Base-by-base conservation (phyloP, 2,329 filamentous ascomycete species). In the Fusarium nygamai region DNA sequence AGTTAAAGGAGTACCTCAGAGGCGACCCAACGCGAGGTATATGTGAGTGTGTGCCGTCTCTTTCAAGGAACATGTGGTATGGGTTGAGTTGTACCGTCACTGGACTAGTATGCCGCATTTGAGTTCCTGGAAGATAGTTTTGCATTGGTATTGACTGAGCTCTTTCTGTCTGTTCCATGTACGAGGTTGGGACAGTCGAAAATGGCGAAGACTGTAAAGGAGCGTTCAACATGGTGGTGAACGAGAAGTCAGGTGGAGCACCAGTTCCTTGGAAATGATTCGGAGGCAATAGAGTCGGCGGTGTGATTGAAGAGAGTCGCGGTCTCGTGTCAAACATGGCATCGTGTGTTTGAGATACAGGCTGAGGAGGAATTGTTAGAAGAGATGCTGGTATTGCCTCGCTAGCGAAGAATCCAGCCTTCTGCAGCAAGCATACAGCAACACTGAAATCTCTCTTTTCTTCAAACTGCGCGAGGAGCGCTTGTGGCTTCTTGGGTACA, bases 391-490 rank as follows among this genome's bases (percentile, higher is more conserved):
- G 62, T 41, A 69, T 65, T 29, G 70, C 61, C 8, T 79, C 72
- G 36, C 71, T 69, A 43, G 82, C 67, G 10, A 24, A 34, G 39
- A 84, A 81, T 14, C 80, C 79, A 19, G 78, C 72, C 58, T 78
- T 81, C 39, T 79, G 74, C 3, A 84, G 74, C 58, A 82, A 76
- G 51, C 76, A 82, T 9, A 80, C 73, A 4, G 79, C 68, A 22
- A 83, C 61, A 31, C 68, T 76, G 41, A 84, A 83, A 54, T 84
- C 81, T 60, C 82, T 76, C 9, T 58, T 69, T 14, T 81, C 74
- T 14, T 78, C 74, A 47, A 84, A 83, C 27, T 76, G 73, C 16
- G 71, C 74, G 9, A 76, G 47, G 17, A 83, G 58, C 9, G 72
- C 73, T 38, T 80, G 78, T 5, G 65, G 56, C n/a, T 78, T 77